These are phyloP conservation scores for Penicillium subrubescens DNA, from an alignment of 495 filamentous ascomycete species.

Conservation along the genomic window DNA sequence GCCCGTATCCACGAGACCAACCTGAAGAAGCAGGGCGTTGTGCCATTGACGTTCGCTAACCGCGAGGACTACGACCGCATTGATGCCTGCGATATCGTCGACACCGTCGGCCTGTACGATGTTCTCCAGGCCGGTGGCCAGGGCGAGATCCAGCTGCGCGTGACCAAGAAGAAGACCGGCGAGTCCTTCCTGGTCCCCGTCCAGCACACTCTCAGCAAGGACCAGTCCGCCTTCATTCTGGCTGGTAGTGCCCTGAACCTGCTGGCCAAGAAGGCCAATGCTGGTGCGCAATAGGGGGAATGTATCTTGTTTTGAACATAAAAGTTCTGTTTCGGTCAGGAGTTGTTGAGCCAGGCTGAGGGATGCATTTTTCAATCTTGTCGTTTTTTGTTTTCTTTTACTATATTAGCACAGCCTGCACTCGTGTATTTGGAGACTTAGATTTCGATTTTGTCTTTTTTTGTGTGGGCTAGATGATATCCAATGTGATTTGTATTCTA, in stretches of 20 bases:
- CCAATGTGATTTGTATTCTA: conserved; percentile 38
- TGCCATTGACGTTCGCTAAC: conserved; percentile 85
- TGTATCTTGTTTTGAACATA: conserved; percentile 1
- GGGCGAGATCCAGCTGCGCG: conserved; percentile 71
- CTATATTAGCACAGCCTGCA: conserved; percentile 14
- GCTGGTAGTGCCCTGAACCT: conserved; percentile 94
- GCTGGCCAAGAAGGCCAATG: conserved; percentile 59
- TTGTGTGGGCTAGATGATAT: conserved; percentile 35
- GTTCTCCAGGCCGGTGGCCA: conserved; percentile 75
- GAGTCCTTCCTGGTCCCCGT: conserved; percentile 52
- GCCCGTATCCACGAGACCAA: conserved; percentile 98
- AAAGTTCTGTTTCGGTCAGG: conserved; percentile 27
- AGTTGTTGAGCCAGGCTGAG: conserved; percentile 23
- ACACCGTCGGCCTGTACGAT: conserved; percentile 79
- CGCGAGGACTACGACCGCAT: conserved; percentile 86
- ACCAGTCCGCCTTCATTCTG: conserved; percentile 88
- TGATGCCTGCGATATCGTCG: conserved; percentile 76
- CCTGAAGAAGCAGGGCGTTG: conserved; percentile 97
- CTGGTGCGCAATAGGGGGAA: conserved; percentile 12
- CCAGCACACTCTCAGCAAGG: conserved; percentile 77
- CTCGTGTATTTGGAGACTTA: conserved; percentile 22
- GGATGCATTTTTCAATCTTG: conserved; percentile 15
- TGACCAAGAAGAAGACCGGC: conserved; percentile 63
- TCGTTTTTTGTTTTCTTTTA: conserved; percentile 1
- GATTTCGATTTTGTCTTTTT: conserved; percentile 18